A percentile compares a stretch with the other conserved stretches of the same genome.
Conservation (phyloP, 2,329 filamentous ascomycete species). For the Cytospora paraplurivora region DNA sequence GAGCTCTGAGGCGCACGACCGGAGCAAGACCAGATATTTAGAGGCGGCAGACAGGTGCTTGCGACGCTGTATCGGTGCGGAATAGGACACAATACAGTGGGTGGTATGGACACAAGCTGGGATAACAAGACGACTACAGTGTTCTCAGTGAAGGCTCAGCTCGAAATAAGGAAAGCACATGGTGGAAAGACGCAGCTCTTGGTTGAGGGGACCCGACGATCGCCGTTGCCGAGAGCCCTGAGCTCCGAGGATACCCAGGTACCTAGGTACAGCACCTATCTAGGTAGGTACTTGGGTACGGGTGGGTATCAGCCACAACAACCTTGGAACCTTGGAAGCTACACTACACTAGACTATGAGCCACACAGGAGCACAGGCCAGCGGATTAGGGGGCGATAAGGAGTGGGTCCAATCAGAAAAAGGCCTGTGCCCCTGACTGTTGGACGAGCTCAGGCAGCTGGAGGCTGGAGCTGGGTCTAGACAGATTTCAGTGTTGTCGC, state of each 20-base stretch:
- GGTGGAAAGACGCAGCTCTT: neutral
- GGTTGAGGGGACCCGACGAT: slow-evolving; percentile 6
- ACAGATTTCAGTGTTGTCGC: slow-evolving; percentile 24
- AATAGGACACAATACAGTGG: neutral
- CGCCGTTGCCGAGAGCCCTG: slow-evolving; percentile 14
- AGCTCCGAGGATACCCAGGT: neutral
- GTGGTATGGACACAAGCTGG: neutral
- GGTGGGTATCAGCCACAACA: neutral
- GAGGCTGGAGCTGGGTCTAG: slow-evolving; percentile 16
- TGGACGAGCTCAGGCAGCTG: no score
- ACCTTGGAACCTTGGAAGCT: no score
- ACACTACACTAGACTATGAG: no score
- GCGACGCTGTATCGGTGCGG: neutral
- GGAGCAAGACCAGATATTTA: neutral
- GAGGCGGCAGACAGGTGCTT: neutral
- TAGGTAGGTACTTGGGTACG: neutral
- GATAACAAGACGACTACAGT: neutral
- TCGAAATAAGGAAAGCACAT: neutral
- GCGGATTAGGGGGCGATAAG: slow-evolving; percentile 15
- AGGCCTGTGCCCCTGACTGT: neutral
- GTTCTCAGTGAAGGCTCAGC: neutral
- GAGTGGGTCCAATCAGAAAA: slow-evolving; percentile 22
- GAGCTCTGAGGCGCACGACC: neutral
- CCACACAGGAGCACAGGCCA: neutral
- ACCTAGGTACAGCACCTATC: neutral